A percentile compares a stretch with the other conserved stretches of the same genome.
phyloP scores from a whole-genome alignment of 1,139 yeast species.

The Eremothecium cymbalariae region DNA sequence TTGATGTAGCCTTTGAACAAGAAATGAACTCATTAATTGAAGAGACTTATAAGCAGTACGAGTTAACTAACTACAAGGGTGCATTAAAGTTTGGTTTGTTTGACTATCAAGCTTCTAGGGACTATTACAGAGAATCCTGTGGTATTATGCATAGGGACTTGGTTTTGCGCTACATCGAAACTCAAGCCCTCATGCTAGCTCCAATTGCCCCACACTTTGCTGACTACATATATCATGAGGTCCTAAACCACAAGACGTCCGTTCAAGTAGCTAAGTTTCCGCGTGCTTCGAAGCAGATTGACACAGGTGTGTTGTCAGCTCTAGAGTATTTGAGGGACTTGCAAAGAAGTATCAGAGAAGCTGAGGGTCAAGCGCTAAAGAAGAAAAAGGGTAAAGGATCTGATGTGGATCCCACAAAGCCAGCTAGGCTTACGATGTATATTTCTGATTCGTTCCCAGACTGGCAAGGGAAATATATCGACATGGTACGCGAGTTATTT shows the following conservation, averaged over 20 bases:
- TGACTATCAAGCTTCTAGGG: slow-evolving; percentile 92
- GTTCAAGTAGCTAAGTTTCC: slow-evolving; percentile 80
- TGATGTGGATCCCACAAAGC: slow-evolving; percentile 62
- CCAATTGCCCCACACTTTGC: slow-evolving; percentile 97
- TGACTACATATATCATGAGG: slow-evolving; percentile 80
- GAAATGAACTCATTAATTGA: slow-evolving; percentile 83
- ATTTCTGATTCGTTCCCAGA: slow-evolving; percentile 84
- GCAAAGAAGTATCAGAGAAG: slow-evolving; percentile 81
- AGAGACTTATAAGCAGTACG: slow-evolving; percentile 62
- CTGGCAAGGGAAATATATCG: slow-evolving; percentile 89
- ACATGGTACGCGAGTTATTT: slow-evolving; percentile 71
- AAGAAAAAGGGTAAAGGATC: slow-evolving; percentile 83
- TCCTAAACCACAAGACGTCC: slow-evolving; percentile 51
- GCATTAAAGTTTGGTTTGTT: slow-evolving; percentile 88
- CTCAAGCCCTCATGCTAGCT: slow-evolving; percentile 73
- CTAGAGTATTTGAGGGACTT: slow-evolving; percentile 70
- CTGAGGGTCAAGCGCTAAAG: slow-evolving; percentile 81
- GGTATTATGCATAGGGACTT: slow-evolving; percentile 75
- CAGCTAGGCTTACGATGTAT: slow-evolving; percentile 64
- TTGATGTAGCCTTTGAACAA: slow-evolving; percentile 83
- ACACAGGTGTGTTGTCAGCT: slow-evolving; percentile 54
- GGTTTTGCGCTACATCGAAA: slow-evolving; percentile 71
- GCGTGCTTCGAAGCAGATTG: slow-evolving; percentile 55
- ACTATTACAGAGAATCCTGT: slow-evolving; percentile 82
- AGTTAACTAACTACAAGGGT: slow-evolving; percentile 69